Percentiles rank a stretch among this genome's conserved stretches.
Conservation (phyloP, 139 green algal genomes). For the Dunaliella primolecta region DNA sequence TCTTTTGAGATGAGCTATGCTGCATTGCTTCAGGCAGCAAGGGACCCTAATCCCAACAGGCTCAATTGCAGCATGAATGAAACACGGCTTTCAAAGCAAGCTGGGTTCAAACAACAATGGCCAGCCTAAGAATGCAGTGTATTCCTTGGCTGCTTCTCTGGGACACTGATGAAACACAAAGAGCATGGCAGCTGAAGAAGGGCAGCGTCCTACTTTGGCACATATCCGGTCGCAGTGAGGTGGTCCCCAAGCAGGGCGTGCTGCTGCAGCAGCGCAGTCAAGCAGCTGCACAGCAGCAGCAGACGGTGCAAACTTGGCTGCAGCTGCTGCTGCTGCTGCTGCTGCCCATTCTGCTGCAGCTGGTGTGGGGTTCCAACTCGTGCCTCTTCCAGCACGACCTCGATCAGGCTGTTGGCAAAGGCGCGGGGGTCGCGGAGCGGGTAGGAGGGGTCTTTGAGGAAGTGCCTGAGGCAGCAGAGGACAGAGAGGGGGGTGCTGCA, state of each 20-base stretch:
- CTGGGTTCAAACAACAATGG: no score
- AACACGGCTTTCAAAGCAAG: no score
- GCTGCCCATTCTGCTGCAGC: not conserved
- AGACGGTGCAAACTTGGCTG: slow-evolving; percentile 6
- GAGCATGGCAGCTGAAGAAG: no score
- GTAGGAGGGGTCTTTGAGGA: slow-evolving; percentile 79
- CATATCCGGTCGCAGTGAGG: slow-evolving; percentile 57
- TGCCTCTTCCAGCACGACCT: slow-evolving; percentile 65
- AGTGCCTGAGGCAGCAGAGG: slow-evolving; percentile 48
- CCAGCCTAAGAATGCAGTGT: no score
- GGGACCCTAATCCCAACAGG: no score
- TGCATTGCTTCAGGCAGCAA: no score
- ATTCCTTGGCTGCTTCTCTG: no score
- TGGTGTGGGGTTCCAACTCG: slow-evolving; percentile 10
- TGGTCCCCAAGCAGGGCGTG: slow-evolving; percentile 67
- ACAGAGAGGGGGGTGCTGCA: no score
- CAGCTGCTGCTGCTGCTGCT: not conserved
- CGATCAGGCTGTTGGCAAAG: slow-evolving; percentile 41
- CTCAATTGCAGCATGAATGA: no score
- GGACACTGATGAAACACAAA: no score
- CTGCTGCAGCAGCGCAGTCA: slow-evolving; percentile 60
- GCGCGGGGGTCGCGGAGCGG: slow-evolving; percentile 66
- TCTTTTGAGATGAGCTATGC: no score
- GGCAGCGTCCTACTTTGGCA: slow-evolving; percentile 25
- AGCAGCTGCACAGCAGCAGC: slow-evolving; percentile 66